phyloP scores from a whole-genome alignment of 2,329 filamentous ascomycete species.

The Chaetomium sp. region DNA sequence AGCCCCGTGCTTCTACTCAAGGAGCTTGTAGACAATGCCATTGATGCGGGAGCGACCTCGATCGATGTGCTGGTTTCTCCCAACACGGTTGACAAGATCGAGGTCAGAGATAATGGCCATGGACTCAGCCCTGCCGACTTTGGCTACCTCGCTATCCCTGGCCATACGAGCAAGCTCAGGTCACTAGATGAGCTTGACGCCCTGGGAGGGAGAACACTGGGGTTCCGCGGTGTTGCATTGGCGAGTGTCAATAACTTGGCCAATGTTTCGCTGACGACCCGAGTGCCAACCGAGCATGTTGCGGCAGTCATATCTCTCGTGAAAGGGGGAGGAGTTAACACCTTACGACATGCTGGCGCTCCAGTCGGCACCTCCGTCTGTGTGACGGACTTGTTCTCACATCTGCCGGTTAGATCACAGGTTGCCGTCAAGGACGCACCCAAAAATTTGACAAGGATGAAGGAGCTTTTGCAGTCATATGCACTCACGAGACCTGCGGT shows the following conservation, averaged over 20 bases:
- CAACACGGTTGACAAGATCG: slow-evolving; percentile 69
- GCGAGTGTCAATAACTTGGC: slow-evolving; percentile 65
- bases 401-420: slow-evolving; percentile 65
- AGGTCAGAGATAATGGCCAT: slow-evolving; percentile 73
- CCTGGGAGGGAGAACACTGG: slow-evolving; percentile 63
- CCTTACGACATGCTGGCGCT: slow-evolving; percentile 48
- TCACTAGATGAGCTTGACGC: slow-evolving; percentile 62
- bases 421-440: slow-evolving; percentile 57
- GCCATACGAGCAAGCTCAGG: slow-evolving; percentile 73
- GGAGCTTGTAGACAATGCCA: slow-evolving; percentile 75
- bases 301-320: slow-evolving; percentile 54
- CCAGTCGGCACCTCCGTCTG: slow-evolving; percentile 70
- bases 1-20: slow-evolving; percentile 67
- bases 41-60: slow-evolving; percentile 69
- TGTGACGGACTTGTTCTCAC: slow-evolving; percentile 60
- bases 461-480: slow-evolving; percentile 63
- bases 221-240: slow-evolving; percentile 75
- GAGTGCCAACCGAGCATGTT: slow-evolving; percentile 61
- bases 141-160: slow-evolving; percentile 61
- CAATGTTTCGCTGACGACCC: slow-evolving; percentile 63
- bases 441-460: slow-evolving; percentile 61
- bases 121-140: slow-evolving; percentile 68
- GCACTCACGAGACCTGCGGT: slow-evolving; percentile 66
- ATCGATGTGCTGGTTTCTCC: slow-evolving; percentile 65
- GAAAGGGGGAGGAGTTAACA: slow-evolving; percentile 46